Percentiles rank a stretch among this genome's conserved stretches.
These are phyloP conservation scores for Pelargonium australe DNA, from an alignment of 441 rosid species.

Conservation along the genomic window DNA sequence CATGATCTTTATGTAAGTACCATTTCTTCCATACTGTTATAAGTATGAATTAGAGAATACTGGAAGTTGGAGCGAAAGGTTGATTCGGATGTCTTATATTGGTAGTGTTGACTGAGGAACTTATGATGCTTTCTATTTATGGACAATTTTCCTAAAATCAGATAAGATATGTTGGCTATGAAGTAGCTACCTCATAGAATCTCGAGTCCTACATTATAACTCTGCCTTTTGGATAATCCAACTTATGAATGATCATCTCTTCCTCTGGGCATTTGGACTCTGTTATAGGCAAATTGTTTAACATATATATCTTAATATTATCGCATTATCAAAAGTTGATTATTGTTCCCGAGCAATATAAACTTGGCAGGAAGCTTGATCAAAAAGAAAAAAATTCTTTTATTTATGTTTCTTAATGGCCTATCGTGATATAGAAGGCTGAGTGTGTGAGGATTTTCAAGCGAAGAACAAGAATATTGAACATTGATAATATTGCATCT, in stretches of 20 bases:
- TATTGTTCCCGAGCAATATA: background rate
- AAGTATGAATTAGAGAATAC: background rate
- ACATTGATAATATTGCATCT: background rate
- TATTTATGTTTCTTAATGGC: background rate
- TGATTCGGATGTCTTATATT: background rate
- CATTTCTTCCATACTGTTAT: background rate
- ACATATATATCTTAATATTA: background rate
- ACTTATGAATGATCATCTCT: no score
- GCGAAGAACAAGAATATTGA: background rate
- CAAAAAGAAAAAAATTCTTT: background rate
- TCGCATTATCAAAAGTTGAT: background rate
- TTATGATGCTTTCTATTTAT: no score
- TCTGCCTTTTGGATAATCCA: no score
- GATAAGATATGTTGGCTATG: background rate
- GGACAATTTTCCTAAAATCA: background rate
- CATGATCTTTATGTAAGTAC: constrained; percentile 61
- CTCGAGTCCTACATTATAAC: background rate
- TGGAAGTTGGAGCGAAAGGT: background rate
- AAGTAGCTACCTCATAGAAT: background rate
- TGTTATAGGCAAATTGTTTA: background rate
- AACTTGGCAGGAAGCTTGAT: background rate
- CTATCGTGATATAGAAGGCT: background rate
- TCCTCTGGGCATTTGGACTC: background rate
- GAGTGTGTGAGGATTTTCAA: background rate
- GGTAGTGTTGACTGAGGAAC: background rate